Evolutionary conservation across 2,329 filamentous ascomycete species (phyloP).

Genomic region (Aspergillus tubingensis): DNA sequence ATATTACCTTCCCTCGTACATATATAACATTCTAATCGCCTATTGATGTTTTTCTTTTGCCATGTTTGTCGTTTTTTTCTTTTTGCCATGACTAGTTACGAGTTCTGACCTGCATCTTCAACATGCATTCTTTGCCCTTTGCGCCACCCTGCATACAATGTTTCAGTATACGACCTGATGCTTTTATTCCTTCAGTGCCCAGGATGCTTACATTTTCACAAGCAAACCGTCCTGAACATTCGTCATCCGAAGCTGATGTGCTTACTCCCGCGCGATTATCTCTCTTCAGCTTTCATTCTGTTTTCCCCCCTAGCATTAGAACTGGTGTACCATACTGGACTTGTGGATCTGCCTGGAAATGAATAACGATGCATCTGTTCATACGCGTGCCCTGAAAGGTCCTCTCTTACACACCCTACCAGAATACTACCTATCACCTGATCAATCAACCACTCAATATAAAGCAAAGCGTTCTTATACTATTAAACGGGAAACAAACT

Average conservation of each 20-base stretch:
- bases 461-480: too few species aligned
- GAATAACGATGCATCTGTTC: constrained; percentile 5
- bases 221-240: background rate
- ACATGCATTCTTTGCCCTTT: constrained; percentile 15
- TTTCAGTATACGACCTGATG: constrained; percentile 19
- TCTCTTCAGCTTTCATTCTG: background rate
- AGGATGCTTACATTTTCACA: background rate
- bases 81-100: constrained; percentile 27
- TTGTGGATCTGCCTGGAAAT: constrained; percentile 11
- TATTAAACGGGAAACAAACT: too few species aligned
- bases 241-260: background rate
- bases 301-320: constrained; percentile 28
- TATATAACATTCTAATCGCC: constrained; percentile 12
- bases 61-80: constrained; percentile 7
- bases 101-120: constrained; percentile 23
- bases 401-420: too few species aligned
- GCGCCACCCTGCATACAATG: constrained; percentile 15
- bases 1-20: constrained; percentile 15
- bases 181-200: constrained; percentile 12
- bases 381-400: background rate
- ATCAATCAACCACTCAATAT: too few species aligned
- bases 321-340: constrained; percentile 34
- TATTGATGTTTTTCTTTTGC: constrained; percentile 8
- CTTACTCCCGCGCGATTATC: background rate
- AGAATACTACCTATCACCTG: too few species aligned